Evolutionary conservation across 352 stramenopile species (phyloP).

Genomic region (Globisporangium cystogenes): DNA sequence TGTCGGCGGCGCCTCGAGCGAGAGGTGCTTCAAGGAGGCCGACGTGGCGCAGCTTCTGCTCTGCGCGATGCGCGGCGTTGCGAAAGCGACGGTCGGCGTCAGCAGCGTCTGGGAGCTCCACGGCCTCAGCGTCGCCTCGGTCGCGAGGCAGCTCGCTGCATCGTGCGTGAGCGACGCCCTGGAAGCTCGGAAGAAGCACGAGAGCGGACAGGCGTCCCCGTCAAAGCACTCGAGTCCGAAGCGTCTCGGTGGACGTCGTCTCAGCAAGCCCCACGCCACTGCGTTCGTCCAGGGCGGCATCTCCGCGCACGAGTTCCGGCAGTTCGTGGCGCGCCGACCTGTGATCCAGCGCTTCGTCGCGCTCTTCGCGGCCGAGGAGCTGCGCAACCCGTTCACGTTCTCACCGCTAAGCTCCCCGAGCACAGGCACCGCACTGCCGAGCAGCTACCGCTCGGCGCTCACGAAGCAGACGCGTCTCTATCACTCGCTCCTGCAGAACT

Average conservation of each 20-base stretch:
- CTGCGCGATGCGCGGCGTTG: slow-evolving; percentile 48
- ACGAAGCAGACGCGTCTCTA: slow-evolving; percentile 34
- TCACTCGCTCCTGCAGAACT: slow-evolving; percentile 30
- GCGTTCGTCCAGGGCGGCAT: slow-evolving; percentile 5
- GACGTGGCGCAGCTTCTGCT: slow-evolving; percentile 51
- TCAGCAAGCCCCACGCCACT: not conserved
- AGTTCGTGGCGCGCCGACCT: slow-evolving; percentile 29
- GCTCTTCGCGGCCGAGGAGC: slow-evolving; percentile 50
- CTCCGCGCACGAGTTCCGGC: slow-evolving; percentile 21
- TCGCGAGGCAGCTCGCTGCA: slow-evolving; percentile 19
- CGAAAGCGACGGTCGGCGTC: slow-evolving; percentile 43
- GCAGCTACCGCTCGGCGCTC: slow-evolving; percentile 9
- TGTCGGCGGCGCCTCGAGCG: slow-evolving; percentile 6
- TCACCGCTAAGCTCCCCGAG: slow-evolving; percentile 10
- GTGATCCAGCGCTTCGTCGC: slow-evolving; percentile 39
- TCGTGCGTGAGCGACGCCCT: slow-evolving; percentile 12
- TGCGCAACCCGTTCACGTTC: slow-evolving; percentile 63
- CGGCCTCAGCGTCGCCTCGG: slow-evolving; percentile 8
- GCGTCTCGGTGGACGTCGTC: not conserved
- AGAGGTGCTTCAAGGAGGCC: slow-evolving; percentile 40
- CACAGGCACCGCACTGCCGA: slow-evolving; percentile 10
- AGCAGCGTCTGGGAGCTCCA: slow-evolving; percentile 31
- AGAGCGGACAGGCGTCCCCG: not conserved
- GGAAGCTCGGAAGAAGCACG: not conserved
- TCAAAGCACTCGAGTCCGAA: slow-evolving; percentile 2